Evolutionary conservation across 768 basidiomycete species (phyloP), one percentile per base, ranked within the genome.

Genomic region (Mycena latifolia): DNA sequence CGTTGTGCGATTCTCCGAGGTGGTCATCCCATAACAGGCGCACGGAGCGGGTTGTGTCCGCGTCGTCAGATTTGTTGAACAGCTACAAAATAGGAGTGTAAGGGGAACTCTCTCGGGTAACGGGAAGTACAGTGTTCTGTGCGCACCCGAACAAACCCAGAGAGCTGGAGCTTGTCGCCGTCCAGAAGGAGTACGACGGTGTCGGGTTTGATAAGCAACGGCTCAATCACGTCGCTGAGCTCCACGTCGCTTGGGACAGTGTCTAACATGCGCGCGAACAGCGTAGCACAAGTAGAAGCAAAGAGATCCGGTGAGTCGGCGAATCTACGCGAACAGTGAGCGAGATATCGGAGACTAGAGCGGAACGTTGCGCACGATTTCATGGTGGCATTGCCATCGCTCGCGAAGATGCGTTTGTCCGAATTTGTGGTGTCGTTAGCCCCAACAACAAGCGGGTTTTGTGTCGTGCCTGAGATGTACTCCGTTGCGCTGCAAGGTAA

Each of bases 381-480:
- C 46, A 67, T 67, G 7, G 65, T 67, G 18, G 17, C 33, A 39
- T 67, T 67, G n/a, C 53, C 59, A 27, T 67, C 65, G n/a, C 57
- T 59, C 0, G 35, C 58, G 29, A 66, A 66, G 22, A 66, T 66
- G 10, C 76, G 77, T 31, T 76, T 71, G 61, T 82, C 80, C 7
- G 79, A 79, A 11, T 71, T 75, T 71, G 79, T 71, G 11, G 80
- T 81, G 45, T 66, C 69, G 58, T 82, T 82, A 2, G 73, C 55
- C 29, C 72, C 71, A 18, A 73, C 72, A 29, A 81, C 80, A 35
- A 80, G 77, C 14, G 77, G 74, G 33, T 82, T 80, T 52, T 73
- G 71, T 1, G 80, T 80, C 14, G 74, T 72, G 22, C 79, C 79
- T 56, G 75, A 71, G 43, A 82, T 73, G 66, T 79, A 82, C 65